A percentile compares a stretch with the other conserved stretches of the same genome.
phyloP scores from a whole-genome alignment of 2,329 filamentous ascomycete genomes.

The Aureobasidium sp. region DNA sequence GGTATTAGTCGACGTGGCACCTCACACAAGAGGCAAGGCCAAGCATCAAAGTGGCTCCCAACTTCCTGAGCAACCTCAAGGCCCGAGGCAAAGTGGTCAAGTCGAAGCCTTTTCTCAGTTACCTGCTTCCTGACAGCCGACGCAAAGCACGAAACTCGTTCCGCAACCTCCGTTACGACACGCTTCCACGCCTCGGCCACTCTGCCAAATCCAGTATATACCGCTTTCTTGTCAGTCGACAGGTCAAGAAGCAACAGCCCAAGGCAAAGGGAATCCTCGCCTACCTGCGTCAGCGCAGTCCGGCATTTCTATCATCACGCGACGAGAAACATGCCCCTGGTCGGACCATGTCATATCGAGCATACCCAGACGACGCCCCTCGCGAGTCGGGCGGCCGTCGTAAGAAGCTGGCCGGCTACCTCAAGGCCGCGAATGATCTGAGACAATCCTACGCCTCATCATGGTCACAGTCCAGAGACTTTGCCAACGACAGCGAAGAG shows the following conservation, averaged over 20 bases:
- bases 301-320: constrained; percentile 31
- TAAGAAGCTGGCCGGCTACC: constrained; percentile 78
- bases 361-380: constrained; percentile 38
- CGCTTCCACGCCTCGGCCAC: constrained; percentile 75
- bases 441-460: constrained; percentile 71
- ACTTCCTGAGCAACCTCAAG: constrained; percentile 7
- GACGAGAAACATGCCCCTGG: constrained; percentile 35
- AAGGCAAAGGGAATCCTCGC: constrained; percentile 36
- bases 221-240: constrained; percentile 72
- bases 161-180: constrained; percentile 77
- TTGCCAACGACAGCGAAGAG: constrained; percentile 41
- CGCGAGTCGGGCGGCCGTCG: constrained; percentile 75
- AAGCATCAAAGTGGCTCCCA: constrained; percentile 18
- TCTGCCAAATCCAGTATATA: constrained; percentile 82
- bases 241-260: constrained; percentile 43
- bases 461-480: constrained; percentile 37
- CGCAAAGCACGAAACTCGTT: constrained; percentile 72
- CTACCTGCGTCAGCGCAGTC: constrained; percentile 33
- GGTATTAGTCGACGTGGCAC: background rate
- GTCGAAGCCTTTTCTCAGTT: constrained; percentile 57
- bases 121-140: constrained; percentile 64
- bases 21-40: background rate
- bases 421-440: constrained; percentile 77
- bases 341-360: constrained; percentile 37
- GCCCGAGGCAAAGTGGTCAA: constrained; percentile 13